These are phyloP conservation scores for Schizonepeta tenuifolia DNA, from an alignment of 257 asterid genomes.

Conservation along the genomic window DNA sequence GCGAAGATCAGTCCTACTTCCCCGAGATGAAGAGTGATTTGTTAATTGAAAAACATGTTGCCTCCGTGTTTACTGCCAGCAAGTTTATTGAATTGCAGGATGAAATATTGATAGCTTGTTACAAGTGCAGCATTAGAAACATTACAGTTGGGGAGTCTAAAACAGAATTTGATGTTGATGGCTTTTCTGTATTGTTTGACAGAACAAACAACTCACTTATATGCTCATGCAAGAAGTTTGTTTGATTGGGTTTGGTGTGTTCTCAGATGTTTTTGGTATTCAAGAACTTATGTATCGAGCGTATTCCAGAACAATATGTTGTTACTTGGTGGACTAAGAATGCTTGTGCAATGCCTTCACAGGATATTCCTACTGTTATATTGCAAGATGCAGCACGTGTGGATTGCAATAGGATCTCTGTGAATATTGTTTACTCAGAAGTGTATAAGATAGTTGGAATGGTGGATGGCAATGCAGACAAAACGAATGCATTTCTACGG, in stretches of 20 bases:
- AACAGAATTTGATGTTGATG: neutral
- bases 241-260: neutral
- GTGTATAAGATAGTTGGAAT: neutral
- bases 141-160: neutral
- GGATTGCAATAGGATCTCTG: neutral
- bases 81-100: neutral
- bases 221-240: neutral
- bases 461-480: neutral
- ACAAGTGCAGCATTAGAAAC: too few relatives aligned
- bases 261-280: too few relatives aligned
- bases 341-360: neutral
- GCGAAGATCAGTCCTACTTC: neutral
- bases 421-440: neutral
- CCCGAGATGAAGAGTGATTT: neutral
- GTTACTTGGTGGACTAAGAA: neutral
- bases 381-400: neutral
- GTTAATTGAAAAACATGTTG: neutral
- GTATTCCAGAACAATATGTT: neutral
- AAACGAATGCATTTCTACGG: neutral
- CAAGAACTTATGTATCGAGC: neutral
- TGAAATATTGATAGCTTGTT: neutral
- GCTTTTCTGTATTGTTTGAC: neutral
- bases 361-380: too few relatives aligned
- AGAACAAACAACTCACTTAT: neutral
- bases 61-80: neutral